phyloP scores from a whole-genome alignment of 2,329 filamentous ascomycete species.

The Fusarium piperis region DNA sequence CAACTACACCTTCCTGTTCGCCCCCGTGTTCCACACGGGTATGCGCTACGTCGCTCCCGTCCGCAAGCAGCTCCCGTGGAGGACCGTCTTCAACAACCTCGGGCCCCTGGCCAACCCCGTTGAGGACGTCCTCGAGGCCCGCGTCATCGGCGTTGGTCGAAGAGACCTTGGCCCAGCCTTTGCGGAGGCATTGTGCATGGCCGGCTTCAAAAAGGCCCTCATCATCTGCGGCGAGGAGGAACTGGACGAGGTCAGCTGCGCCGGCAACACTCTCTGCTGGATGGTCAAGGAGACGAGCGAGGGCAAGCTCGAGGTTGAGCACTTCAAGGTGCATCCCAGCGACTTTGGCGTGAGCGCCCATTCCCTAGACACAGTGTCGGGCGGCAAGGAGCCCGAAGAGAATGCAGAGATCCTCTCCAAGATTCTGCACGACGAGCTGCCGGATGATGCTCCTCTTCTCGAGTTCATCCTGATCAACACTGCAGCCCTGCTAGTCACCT shows the following conservation, averaged over 20 bases:
- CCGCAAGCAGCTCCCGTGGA: slow-evolving; percentile 87
- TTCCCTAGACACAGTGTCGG: slow-evolving; percentile 79
- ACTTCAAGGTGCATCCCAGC: slow-evolving; percentile 80
- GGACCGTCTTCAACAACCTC: slow-evolving; percentile 97
- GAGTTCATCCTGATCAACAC: slow-evolving; percentile 97
- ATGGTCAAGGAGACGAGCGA: slow-evolving; percentile 66
- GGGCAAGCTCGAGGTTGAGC: slow-evolving; percentile 67
- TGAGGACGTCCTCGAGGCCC: slow-evolving; percentile 84
- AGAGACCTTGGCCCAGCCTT: slow-evolving; percentile 89
- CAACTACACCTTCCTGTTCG: slow-evolving; percentile 96
- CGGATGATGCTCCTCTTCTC: slow-evolving; percentile 82
- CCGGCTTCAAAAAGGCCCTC: slow-evolving; percentile 83
- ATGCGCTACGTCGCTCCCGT: slow-evolving; percentile 91
- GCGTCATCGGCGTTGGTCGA: slow-evolving; percentile 92
- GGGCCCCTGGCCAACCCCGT: slow-evolving; percentile 93
- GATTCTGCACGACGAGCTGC: slow-evolving; percentile 78
- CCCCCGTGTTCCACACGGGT: slow-evolving; percentile 94
- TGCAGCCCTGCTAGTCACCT: slow-evolving; percentile 84
- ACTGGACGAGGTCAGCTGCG: slow-evolving; percentile 94
- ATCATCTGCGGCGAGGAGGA: slow-evolving; percentile 95
- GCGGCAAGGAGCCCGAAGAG: slow-evolving; percentile 84
- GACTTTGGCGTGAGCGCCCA: slow-evolving; percentile 87
- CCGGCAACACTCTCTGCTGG: slow-evolving; percentile 91
- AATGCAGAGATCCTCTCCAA: slow-evolving; percentile 86
- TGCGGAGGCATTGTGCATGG: slow-evolving; percentile 81